Base-by-base conservation (phyloP, 768 basidiomycete species). In the Strobilomyces echinocephalus region DNA sequence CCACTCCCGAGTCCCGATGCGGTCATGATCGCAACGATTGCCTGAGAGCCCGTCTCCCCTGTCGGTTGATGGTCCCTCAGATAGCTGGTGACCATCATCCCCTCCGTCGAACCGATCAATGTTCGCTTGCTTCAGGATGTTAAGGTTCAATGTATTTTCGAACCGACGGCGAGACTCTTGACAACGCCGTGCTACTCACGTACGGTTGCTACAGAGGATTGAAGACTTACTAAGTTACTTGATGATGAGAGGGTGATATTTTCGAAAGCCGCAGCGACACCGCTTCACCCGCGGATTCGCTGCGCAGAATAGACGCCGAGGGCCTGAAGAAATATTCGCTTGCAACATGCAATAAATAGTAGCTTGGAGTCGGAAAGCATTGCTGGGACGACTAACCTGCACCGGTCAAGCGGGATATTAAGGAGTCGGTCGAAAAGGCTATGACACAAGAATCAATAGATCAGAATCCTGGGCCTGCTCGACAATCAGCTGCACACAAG, bases 261-360 rank as follows among this genome's bases (percentile, higher is more conserved):
- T 24, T 28, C 34, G 15, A 38, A 36, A 21, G 43, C 44, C 57
- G 53, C 53, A 38, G 39, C 46, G 49, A 52, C 43, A 40, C 57
- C 58, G n/a, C 40, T 20, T 42, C 38, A 26, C 46, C 63, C 52
- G 54, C 50, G 36, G 51, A 33, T 54, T 50, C 38, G 30, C 24
- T 43, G 8, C 24, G 20, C 9, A 50, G 41, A 24, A 33, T 48
- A 36, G 15, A 30, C 18, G 28, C 24, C 24, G 24, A 24, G 18
- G 42, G 40, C 39, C 26, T 8, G 38, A 40, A 43, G 24, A 28
- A 24, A 50, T 18, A 28, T 4, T 40, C 10, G 16, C 43, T 38
- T 36, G 44, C 40, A 21, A 39, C 33, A 42, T 35, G 40, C 10
- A 24, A 44, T 49, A 16, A 33, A 18, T 26, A 24, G 34, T n/a